Evolutionary conservation across 177 flowering plant genomes (phyloP).

Genomic region (Vitis hybrid): DNA sequence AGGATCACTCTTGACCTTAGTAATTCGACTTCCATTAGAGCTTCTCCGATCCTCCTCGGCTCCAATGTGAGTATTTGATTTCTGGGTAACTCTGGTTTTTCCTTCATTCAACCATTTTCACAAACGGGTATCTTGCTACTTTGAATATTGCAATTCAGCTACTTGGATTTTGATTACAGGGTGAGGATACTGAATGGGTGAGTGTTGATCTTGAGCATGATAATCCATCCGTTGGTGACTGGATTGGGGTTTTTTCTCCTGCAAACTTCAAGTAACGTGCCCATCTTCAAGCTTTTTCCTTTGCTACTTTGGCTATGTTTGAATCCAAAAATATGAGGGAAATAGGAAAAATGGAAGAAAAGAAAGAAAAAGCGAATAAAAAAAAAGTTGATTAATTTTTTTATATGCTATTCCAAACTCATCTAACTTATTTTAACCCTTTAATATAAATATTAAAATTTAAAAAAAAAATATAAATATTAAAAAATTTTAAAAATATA

Average conservation of each 20-base stretch:
- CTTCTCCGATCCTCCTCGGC: slow-evolving; percentile 27
- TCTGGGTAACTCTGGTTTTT: too few species aligned
- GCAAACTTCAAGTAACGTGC: slow-evolving; percentile 44
- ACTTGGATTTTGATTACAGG: slow-evolving; percentile 27
- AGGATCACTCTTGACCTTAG: slow-evolving; percentile 11
- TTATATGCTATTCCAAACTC: too few species aligned
- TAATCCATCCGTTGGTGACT: slow-evolving; percentile 40
- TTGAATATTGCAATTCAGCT: neutral
- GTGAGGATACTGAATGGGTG: slow-evolving; percentile 47
- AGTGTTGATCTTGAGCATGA: slow-evolving; percentile 28
- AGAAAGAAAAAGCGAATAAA: too few species aligned
- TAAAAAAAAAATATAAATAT: too few species aligned
- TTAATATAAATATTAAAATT: too few species aligned
- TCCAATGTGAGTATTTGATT: slow-evolving; percentile 17
- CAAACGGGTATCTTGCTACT: neutral
- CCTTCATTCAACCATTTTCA: too few species aligned
- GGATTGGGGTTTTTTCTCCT: slow-evolving; percentile 63
- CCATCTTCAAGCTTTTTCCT: neutral
- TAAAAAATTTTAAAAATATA: too few species aligned
- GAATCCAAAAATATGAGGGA: too few species aligned
- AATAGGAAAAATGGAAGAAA: too few species aligned
- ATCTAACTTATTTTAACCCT: too few species aligned
- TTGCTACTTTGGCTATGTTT: too few species aligned
- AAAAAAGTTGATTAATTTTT: too few species aligned
- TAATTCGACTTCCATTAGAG: slow-evolving; percentile 20